phyloP scores from a whole-genome alignment of 257 asterid species.

The Lycium ferocissimum region DNA sequence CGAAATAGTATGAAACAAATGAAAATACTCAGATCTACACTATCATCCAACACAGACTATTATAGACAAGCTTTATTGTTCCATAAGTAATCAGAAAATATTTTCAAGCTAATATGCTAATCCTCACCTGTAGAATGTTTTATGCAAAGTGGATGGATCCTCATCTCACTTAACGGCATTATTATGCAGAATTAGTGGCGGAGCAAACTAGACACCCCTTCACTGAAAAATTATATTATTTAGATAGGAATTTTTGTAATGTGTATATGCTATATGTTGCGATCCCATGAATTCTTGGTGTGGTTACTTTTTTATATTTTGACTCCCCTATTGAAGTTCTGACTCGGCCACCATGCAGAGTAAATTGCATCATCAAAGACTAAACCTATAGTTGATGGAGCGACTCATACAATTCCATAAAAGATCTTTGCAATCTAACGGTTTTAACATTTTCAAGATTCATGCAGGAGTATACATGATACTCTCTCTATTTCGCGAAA shows the following conservation, averaged over 20 bases:
- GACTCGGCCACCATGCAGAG: background rate
- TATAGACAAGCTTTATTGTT: background rate
- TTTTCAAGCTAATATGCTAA: background rate
- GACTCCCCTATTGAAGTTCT: no score
- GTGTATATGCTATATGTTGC: no score
- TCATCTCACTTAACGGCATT: background rate
- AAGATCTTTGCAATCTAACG: background rate
- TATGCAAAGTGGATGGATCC: background rate
- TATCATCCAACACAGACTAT: background rate
- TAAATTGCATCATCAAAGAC: background rate
- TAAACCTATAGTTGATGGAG: background rate
- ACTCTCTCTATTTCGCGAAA: background rate
- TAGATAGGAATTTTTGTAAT: no score
- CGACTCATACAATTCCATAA: background rate
- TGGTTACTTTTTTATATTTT: no score
- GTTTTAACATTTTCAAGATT: background rate
- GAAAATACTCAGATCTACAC: background rate
- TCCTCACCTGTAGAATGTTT: background rate
- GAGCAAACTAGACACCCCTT: no score
- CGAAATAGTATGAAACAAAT: background rate
- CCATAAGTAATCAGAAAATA: background rate
- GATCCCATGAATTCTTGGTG: no score
- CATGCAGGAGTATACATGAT: background rate
- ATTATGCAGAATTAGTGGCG: background rate
- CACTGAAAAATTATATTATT: no score